Evolutionary conservation across 345 rosid species (phyloP), one percentile per base, ranked within the genome.

Genomic region (Alliaria petiolata): DNA sequence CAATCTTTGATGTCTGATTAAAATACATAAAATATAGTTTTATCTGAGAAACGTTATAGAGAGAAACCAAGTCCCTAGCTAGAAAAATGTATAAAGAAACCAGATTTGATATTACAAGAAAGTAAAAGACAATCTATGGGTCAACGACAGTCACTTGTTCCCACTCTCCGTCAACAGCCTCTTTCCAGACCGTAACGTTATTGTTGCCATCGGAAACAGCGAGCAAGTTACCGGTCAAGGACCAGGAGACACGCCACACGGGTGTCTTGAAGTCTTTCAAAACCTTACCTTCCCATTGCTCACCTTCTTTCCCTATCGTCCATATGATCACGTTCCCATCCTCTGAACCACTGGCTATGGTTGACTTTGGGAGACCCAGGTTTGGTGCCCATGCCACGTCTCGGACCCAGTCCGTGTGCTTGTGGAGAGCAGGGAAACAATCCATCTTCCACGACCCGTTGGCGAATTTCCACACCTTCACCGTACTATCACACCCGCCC

Each of bases 361-460:
- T 86, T 34, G 88, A 84, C 61, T 86, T 86, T 1, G 84, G 85
- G 20, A 86, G 86, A 43, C 90, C 90, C 76, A 86, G 72, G 78
- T 82, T 86, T 2, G 90, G 90, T 53, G 90, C 90, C 90, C 90
- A 86, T 0, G 88, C 88, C 63, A 86, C 90, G 38, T 84, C 90
- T n/a, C 86, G 76, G 2, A 86, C 88, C 90, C 90, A 82, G 30
- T 86, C 88, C 7, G 77, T 79, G 71, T 86, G 90, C 82, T 71
- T 86, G 64, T 79, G 81, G 26, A 84, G 85, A 30, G 90, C 82
- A 15, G 88, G 90, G 75, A 69, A 77, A 71, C 88, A 84, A 53
- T 86, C 90, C 85, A 84, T 75, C 56, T 81, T 81, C 90, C 90
- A 86, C 26, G 69, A 76, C 62, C 88, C 90, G 61, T 81, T 82